Evolutionary conservation across 1,284 basidiomycete species (phyloP).

Genomic region (Irpex lacteus): DNA sequence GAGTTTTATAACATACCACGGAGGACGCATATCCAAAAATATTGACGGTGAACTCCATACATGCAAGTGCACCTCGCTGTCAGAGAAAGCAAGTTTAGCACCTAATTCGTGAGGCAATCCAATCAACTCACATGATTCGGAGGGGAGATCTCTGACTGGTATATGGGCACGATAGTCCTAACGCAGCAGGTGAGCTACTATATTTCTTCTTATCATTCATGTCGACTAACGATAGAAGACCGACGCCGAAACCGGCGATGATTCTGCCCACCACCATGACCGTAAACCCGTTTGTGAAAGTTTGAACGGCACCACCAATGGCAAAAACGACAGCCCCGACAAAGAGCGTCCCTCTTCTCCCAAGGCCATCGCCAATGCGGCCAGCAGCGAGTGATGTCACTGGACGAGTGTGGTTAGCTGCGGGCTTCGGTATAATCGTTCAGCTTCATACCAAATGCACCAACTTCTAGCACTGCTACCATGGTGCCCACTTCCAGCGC

Average conservation of each 20-base stretch:
- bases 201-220: constrained; percentile 7
- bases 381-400: constrained; percentile 92
- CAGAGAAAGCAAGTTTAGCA: not conserved
- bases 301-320: constrained; percentile 87
- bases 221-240: constrained; percentile 76
- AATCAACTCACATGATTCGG: constrained; percentile 75
- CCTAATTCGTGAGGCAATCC: not conserved
- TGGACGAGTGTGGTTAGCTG: constrained; percentile 29
- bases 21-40: constrained; percentile 94
- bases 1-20: constrained; percentile 61
- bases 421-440: not conserved
- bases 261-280: constrained; percentile 89
- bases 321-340: constrained; percentile 87
- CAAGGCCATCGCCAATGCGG: constrained; percentile 83
- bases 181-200: not conserved
- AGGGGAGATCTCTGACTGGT: constrained; percentile 96
- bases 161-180: constrained; percentile 96
- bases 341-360: constrained; percentile 86
- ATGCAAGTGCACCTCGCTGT: constrained; percentile 87
- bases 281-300: constrained; percentile 80
- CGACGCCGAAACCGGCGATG: constrained; percentile 91
- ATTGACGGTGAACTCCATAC: constrained; percentile 96
- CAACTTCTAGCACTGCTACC: constrained; percentile 91
- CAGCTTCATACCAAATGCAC: constrained; percentile 74
- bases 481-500: constrained; percentile 75